Evolutionary conservation across 768 basidiomycete species (phyloP).

Genomic region (Boletus subparvulus): DNA sequence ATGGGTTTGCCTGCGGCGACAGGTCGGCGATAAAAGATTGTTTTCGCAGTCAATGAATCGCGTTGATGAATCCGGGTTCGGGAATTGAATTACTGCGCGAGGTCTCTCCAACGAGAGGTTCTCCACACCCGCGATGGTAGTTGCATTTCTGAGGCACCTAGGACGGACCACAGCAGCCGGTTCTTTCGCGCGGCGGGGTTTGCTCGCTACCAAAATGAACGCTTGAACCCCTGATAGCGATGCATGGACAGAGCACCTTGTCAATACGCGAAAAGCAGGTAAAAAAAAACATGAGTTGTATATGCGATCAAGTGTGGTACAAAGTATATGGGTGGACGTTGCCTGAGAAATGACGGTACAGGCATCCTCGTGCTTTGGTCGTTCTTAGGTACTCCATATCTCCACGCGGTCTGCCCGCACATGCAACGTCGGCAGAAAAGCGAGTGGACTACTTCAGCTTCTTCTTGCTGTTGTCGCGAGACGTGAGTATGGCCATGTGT

Average conservation of each 20-base stretch:
- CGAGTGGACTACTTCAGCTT: constrained; percentile 78
- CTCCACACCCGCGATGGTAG: neutral
- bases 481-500: neutral
- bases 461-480: constrained; percentile 66
- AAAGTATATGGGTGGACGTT: constrained; percentile 21
- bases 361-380: constrained; percentile 1
- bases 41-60: neutral
- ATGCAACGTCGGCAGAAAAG: neutral
- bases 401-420: constrained; percentile 4
- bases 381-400: constrained; percentile 13
- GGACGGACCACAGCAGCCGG: too few relatives aligned
- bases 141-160: neutral
- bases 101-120: neutral
- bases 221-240: neutral
- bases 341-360: neutral
- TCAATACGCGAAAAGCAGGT: neutral
- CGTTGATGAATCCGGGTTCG: too few relatives aligned
- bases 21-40: too few relatives aligned
- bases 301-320: constrained; percentile 15
- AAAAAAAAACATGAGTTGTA: constrained; percentile 14
- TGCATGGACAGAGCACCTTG: neutral
- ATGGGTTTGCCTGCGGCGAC: too few relatives aligned
- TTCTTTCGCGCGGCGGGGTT: neutral
- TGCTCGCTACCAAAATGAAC: neutral
- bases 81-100: too few relatives aligned